Evolutionary conservation across 148 eudicot genomes (phyloP).

Genomic region (Rhododendron vialii): DNA sequence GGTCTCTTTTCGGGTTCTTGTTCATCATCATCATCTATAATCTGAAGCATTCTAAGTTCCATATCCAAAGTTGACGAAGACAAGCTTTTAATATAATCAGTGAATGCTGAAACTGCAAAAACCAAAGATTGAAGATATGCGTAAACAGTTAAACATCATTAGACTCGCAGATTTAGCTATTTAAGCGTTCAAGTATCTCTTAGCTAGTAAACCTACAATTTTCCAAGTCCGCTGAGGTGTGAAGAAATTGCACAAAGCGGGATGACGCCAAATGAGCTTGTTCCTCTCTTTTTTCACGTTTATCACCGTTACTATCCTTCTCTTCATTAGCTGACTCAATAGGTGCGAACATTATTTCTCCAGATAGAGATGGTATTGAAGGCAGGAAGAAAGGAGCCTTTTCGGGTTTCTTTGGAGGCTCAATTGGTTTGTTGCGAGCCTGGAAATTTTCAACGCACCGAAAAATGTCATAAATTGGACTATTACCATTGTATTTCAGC

Average conservation of each 20-base stretch:
- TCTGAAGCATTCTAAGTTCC: conserved; percentile 96
- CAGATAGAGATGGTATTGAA: conserved; percentile 79
- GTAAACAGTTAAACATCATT: neutral
- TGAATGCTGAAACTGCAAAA: conserved; percentile 75
- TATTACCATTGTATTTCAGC: neutral
- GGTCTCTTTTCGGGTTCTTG: conserved; percentile 50
- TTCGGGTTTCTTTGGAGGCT: conserved; percentile 95
- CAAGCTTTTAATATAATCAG: conserved; percentile 75
- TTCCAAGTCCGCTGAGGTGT: conserved; percentile 51
- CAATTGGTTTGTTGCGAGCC: conserved; percentile 91
- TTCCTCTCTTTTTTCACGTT: conserved; percentile 16
- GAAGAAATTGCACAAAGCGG: conserved; percentile 57
- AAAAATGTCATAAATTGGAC: neutral
- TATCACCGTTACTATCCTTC: conserved; percentile 21
- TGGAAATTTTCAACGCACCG: conserved; percentile 22
- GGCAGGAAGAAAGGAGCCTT: conserved; percentile 95
- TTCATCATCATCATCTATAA: conserved; percentile 64
- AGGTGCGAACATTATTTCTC: conserved; percentile 66
- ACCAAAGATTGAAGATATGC: neutral
- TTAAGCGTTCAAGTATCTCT: neutral
- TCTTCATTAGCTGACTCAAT: conserved; percentile 45
- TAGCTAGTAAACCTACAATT: conserved; percentile 48
- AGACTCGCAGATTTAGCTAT: neutral
- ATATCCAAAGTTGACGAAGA: conserved; percentile 88
- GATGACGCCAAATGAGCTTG: conserved; percentile 37